Base-by-base conservation (phyloP, 768 basidiomycete species). In the Polyporus arcularius region DNA sequence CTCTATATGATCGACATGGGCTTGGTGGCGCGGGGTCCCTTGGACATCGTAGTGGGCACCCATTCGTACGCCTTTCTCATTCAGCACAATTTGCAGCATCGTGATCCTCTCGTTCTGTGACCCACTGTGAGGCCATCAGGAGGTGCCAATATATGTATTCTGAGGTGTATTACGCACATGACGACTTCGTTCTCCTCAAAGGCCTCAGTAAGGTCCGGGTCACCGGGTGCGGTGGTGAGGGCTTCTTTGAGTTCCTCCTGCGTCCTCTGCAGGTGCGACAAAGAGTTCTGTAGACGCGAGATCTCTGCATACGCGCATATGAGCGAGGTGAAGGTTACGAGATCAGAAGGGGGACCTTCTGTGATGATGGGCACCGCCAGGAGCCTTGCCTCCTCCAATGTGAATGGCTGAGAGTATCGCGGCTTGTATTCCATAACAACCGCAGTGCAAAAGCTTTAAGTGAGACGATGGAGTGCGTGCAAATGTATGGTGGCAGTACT, bases 81-180 rank as follows among this genome's bases (percentile, higher is more conserved):
- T 73, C 56, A 92, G 73, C 7, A 87, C 89, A 67, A 86, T 75
- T 71, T 81, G 84, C 53, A 92, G 78, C 53, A 92, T 90, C 30
- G 75, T 74, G 59, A 92, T 83, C 21, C 91, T 39, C 64, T 94
- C 92, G 67, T 88, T 82, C 73, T 93, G 92, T 8, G 91, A 90
- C 7, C 82, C 87, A 63, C 92, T 93, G 67, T 30, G 63, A 32
- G 66, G 46, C 4, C 21, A 21, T 16, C 7, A 18, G 30, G 6
- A 38, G 46, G 30, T 3, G 45, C 18, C 9, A 21, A 9, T 54
- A 14, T n/a, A n/a, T 10, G 30, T 12, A 21, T 3, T 43, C n/a
- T 18, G 46, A 9, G 30, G 2, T 9, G 4, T 12, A 11, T 31
- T 39, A 73, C 81, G 57, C 67, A 87, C 92, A 94, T 90, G 43